These are phyloP conservation scores for Aschersonia sp. DNA, from an alignment of 2,329 filamentous ascomycete genomes.

Conservation along the genomic window DNA sequence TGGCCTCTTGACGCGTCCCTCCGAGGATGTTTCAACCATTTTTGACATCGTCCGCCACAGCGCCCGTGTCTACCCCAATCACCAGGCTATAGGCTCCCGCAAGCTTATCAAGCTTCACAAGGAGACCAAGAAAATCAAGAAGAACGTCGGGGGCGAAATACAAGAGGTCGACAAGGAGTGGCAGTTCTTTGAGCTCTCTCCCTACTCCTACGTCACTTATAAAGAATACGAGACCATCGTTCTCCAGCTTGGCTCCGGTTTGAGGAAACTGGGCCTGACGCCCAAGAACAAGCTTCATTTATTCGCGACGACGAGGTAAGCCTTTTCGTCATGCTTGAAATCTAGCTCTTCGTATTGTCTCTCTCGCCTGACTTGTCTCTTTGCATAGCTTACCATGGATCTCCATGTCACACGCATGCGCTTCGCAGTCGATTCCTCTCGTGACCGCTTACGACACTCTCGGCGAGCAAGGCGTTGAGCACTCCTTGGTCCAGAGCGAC, in stretches of 20 bases:
- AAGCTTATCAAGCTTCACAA: conserved; percentile 64
- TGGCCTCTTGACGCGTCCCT: conserved; percentile 49
- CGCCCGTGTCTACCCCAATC: conserved; percentile 46
- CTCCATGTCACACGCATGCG: conserved; percentile 59
- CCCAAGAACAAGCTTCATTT: conserved; percentile 60
- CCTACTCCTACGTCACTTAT: conserved; percentile 65
- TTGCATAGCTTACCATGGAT: conserved; percentile 62
- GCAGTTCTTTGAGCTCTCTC: conserved; percentile 75
- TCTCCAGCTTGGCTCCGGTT: conserved; percentile 54
- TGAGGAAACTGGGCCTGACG: conserved; percentile 60
- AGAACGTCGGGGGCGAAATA: conserved; percentile 69
- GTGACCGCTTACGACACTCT: conserved; percentile 94
- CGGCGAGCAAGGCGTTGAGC: conserved; percentile 68
- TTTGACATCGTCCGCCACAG: conserved; percentile 65
- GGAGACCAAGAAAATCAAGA: conserved; percentile 82
- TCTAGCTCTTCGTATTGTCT: not conserved
- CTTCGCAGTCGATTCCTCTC: conserved; percentile 78
- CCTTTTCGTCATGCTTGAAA: not conserved
- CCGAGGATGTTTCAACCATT: conserved; percentile 58
- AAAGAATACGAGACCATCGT: conserved; percentile 61
- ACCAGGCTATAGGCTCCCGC: conserved; percentile 55
- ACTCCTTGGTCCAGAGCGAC: conserved; percentile 71
- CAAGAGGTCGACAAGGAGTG: conserved; percentile 79
- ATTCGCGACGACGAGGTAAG: conserved; percentile 68
- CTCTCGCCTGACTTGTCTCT: not conserved